phyloP scores from a whole-genome alignment of 2,329 filamentous ascomycete species.

The Colletotrichum sp. region DNA sequence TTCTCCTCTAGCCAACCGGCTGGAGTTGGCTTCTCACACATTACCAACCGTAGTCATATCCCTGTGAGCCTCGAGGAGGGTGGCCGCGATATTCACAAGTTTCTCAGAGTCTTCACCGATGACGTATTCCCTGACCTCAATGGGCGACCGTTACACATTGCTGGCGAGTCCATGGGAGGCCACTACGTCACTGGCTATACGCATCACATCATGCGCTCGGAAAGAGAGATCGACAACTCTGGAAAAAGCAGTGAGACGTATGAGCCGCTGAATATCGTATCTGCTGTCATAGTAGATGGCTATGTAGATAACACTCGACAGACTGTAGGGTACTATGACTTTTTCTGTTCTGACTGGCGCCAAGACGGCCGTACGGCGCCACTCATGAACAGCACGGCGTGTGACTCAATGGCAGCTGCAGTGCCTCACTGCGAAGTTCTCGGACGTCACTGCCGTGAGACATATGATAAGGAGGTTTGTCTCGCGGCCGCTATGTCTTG shows the following conservation, averaged over 20 bases:
- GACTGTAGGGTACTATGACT: not conserved
- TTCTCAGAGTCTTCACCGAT: not conserved
- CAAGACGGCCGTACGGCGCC: not conserved
- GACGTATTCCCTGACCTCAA: not conserved
- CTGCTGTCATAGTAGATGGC: not conserved
- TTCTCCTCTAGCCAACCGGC: not conserved
- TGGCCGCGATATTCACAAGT: not conserved
- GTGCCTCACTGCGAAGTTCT: not conserved
- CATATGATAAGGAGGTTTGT: not conserved
- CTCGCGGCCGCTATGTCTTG: not conserved
- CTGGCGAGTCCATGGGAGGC: not conserved
- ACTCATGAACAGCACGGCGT: not conserved
- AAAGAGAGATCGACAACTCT: not conserved
- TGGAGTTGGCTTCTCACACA: not conserved
- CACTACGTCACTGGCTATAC: not conserved
- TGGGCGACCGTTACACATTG: not conserved
- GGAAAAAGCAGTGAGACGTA: accelerated
- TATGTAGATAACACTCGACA: not conserved
- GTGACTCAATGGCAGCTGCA: not conserved
- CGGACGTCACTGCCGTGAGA: not conserved
- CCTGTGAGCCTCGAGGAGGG: not conserved
- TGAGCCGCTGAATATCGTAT: not conserved
- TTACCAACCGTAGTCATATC: not conserved
- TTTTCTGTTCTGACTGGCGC: not conserved
- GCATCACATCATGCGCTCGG: not conserved